Conservation (phyloP, 371 early-diverging fungal species). For the Mortierella sp. region DNA sequence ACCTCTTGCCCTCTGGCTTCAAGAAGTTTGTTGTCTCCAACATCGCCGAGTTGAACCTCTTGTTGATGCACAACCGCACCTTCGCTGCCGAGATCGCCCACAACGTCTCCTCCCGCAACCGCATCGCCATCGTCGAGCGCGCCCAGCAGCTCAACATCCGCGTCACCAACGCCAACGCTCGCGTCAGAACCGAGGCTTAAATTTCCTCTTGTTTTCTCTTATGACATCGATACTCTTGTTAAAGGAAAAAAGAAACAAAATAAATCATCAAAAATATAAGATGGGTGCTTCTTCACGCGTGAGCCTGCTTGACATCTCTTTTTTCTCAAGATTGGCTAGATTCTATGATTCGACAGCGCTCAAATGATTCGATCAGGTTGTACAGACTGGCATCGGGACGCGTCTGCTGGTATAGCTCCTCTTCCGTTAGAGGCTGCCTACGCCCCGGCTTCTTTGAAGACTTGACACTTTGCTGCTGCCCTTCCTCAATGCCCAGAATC, state of each 20-base stretch:
- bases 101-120: conserved; percentile 97
- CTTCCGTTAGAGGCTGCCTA: conserved; percentile 8
- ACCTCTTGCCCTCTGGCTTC: conserved; percentile 98
- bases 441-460: conserved; percentile 10
- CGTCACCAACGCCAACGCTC: conserved; percentile 97
- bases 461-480: conserved; percentile 13
- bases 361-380: conserved; percentile 38
- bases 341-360: conserved; percentile 44
- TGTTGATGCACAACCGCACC: conserved; percentile 99
- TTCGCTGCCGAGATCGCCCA: conserved; percentile 99
- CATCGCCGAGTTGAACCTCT: conserved; percentile 95
- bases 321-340: conserved; percentile 17
- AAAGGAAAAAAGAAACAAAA: conserved; percentile 9
- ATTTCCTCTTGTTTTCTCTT: conserved; percentile 27
- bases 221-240: neutral
- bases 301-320: neutral
- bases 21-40: conserved; percentile 97
- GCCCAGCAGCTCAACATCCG: conserved; percentile 98
- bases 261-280: conserved; percentile 24
- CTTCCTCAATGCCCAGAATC: conserved; percentile 35
- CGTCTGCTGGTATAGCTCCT: conserved; percentile 34
- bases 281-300: conserved; percentile 11
- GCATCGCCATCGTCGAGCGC: conserved; percentile 96
- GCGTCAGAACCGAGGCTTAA: conserved; percentile 93
- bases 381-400: conserved; percentile 35